These are phyloP conservation scores for Jatropha podagrica DNA, from an alignment of 441 rosid genomes.

Conservation along the genomic window DNA sequence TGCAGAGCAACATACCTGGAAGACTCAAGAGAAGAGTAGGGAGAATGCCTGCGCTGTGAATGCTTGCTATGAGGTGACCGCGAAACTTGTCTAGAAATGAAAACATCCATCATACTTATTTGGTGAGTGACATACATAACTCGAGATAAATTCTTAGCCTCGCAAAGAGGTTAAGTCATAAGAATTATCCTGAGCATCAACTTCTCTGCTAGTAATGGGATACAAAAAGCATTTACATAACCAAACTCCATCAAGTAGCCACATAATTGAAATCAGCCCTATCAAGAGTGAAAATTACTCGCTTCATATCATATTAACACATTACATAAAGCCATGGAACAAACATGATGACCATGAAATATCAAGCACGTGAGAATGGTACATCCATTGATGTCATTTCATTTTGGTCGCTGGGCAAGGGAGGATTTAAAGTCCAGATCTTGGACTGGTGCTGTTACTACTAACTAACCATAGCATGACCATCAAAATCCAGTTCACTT, in stretches of 20 bases:
- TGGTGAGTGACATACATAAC: conserved; percentile 51
- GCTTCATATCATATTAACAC: background rate
- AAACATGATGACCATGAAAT: background rate
- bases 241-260: conserved; percentile 14
- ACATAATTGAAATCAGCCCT: background rate
- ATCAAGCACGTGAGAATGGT: background rate
- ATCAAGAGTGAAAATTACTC: background rate
- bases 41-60: conserved; percentile 96
- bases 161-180: conserved; percentile 28
- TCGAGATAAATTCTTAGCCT: conserved; percentile 43
- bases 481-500: background rate
- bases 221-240: conserved; percentile 9
- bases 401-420: background rate
- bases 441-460: background rate
- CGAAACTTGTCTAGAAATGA: conserved; percentile 95
- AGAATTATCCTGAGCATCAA: conserved; percentile 16
- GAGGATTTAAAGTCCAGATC: background rate
- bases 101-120: conserved; percentile 80
- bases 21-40: conserved; percentile 89
- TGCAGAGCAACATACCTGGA: conserved; percentile 51
- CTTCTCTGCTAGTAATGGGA: conserved; percentile 30
- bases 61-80: conserved; percentile 99
- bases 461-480: background rate
- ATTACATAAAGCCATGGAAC: background rate
- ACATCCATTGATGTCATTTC: background rate